These are phyloP conservation scores for Saccharomycodes ludwigii DNA, from an alignment of 805 yeast genomes.

Conservation along the genomic window DNA sequence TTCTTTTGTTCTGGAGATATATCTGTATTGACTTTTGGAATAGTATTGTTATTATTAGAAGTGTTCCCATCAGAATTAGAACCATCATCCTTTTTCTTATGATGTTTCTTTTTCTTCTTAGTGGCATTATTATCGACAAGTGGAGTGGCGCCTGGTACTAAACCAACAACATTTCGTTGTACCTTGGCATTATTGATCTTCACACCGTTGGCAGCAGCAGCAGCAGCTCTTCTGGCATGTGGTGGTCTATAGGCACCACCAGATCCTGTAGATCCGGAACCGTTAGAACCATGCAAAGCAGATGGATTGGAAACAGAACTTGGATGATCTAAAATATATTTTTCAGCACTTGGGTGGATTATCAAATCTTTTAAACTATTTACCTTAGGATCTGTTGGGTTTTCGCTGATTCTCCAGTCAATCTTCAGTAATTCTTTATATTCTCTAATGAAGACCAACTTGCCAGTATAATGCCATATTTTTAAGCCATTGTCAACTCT, in stretches of 20 bases:
- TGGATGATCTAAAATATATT: slow-evolving; percentile 30
- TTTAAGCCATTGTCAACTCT: slow-evolving; percentile 93
- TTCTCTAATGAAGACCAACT: slow-evolving; percentile 64
- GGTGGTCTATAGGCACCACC: slow-evolving; percentile 96
- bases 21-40: slow-evolving; percentile 11
- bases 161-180: slow-evolving; percentile 31
- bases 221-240: slow-evolving; percentile 54
- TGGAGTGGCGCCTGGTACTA: slow-evolving; percentile 39
- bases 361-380: slow-evolving; percentile 16
- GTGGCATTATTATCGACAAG: slow-evolving; percentile 52
- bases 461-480: slow-evolving; percentile 87
- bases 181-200: slow-evolving; percentile 14
- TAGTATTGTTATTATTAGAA: slow-evolving; percentile 7
- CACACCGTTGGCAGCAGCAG: slow-evolving; percentile 20
- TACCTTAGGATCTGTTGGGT: no score
- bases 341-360: slow-evolving; percentile 41
- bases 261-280: slow-evolving; percentile 35
- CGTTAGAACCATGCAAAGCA: no score
- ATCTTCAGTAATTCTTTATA: slow-evolving; percentile 71
- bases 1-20: slow-evolving; percentile 79
- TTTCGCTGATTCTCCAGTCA: slow-evolving; percentile 89
- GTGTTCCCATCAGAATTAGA: slow-evolving; percentile 10
- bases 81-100: slow-evolving; percentile 29
- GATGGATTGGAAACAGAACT: slow-evolving; percentile 18
- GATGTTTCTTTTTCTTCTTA: slow-evolving; percentile 66